A percentile compares a stretch with the other conserved stretches of the same genome.
These are phyloP conservation scores for Grosmannia huntii DNA, from an alignment of 2,329 filamentous ascomycete species.

Conservation along the genomic window DNA sequence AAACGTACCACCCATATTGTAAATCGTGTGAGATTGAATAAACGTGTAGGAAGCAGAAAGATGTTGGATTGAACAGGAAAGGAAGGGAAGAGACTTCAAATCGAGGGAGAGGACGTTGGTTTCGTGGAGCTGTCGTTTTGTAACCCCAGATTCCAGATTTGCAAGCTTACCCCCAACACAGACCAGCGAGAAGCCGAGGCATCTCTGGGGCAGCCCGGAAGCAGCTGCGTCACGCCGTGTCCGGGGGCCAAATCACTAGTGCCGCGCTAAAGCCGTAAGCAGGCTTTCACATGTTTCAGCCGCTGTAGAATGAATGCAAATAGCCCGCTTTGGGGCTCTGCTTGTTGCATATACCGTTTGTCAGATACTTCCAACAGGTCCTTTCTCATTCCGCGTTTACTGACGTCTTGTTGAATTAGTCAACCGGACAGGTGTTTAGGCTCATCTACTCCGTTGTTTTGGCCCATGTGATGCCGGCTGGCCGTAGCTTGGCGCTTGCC, in stretches of 20 bases:
- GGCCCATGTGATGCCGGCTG: neutral
- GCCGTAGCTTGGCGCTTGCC: neutral
- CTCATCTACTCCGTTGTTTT: too few species aligned
- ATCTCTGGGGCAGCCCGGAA: neutral
- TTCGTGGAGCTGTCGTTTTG: neutral
- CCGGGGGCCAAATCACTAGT: neutral
- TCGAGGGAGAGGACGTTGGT: neutral
- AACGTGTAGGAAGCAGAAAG: neutral
- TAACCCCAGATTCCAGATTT: neutral
- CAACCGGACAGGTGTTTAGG: too few species aligned
- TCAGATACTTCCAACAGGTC: neutral
- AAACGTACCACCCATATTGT: slow-evolving; percentile 15
- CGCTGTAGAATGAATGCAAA: neutral
- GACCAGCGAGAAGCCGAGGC: slow-evolving; percentile 1
- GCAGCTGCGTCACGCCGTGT: neutral
- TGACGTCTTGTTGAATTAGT: too few species aligned
- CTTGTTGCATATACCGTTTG: neutral
- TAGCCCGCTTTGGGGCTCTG: neutral
- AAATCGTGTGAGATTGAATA: neutral
- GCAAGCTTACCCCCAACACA: neutral
- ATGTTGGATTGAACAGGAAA: neutral
- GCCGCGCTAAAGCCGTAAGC: neutral
- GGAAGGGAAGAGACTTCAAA: neutral
- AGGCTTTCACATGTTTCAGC: neutral
- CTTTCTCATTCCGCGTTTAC: too few species aligned